Evolutionary conservation across 148 eudicot genomes (phyloP).

Genomic region (Cornus suecica): DNA sequence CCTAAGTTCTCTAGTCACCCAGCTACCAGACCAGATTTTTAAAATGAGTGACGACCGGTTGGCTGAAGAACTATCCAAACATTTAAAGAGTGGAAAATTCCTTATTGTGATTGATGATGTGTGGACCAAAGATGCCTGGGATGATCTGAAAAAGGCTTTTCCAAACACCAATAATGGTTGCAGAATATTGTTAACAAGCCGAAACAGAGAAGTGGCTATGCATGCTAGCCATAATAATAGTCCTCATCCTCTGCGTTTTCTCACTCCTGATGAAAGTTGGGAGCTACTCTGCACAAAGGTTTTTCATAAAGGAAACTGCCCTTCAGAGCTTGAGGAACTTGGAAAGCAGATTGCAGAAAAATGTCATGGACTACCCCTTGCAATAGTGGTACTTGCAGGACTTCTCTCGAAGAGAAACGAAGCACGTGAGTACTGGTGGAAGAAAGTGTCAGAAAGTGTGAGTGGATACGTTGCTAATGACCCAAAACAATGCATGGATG

Average conservation of each 20-base stretch:
- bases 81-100: constrained; percentile 13
- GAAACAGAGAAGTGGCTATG: constrained; percentile 21
- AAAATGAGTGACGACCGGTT: constrained; percentile 12
- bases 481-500: constrained; percentile 11
- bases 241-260: constrained; percentile 26
- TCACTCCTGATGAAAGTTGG: constrained; percentile 30
- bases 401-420: constrained; percentile 21
- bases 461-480: constrained; percentile 14
- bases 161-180: constrained; percentile 14
- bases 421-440: constrained; percentile 19
- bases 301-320: constrained; percentile 20
- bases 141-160: constrained; percentile 28
- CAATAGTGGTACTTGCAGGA: constrained; percentile 39
- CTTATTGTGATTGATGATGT: constrained; percentile 29
- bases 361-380: constrained; percentile 38
- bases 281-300: constrained; percentile 27
- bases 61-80: constrained; percentile 3
- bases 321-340: constrained; percentile 8
- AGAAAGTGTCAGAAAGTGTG: constrained; percentile 22
- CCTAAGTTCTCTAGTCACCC: constrained; percentile 11
- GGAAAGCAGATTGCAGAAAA: constrained; percentile 20
- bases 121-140: constrained; percentile 26
- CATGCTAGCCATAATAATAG: constrained; percentile 13
- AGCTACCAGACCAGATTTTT: background rate
- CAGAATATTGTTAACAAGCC: constrained; percentile 29